Evolutionary conservation across 1,139 yeast genomes (phyloP).

Genomic region (Protomyces lactucae-debilis): DNA sequence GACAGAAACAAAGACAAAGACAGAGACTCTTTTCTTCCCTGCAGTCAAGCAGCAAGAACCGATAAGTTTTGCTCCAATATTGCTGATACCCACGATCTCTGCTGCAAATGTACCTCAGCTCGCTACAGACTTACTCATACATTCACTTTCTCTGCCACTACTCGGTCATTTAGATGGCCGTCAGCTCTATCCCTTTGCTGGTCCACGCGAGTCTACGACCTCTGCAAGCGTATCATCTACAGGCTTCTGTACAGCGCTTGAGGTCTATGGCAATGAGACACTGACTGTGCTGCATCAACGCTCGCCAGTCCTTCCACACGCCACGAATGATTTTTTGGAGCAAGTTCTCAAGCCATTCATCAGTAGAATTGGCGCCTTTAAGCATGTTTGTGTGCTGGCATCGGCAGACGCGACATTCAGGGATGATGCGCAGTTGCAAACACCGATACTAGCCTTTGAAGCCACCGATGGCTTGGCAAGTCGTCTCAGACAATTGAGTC

Average conservation of each 20-base stretch:
- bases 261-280: slow-evolving; percentile 39
- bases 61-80: slow-evolving; percentile 11
- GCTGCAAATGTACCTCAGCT: slow-evolving; percentile 89
- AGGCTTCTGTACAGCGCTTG: slow-evolving; percentile 29
- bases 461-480: background rate
- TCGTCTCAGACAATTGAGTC: background rate
- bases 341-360: slow-evolving; percentile 55
- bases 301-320: slow-evolving; percentile 74
- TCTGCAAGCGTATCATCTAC: background rate
- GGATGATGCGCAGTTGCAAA: slow-evolving; percentile 29
- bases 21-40: background rate
- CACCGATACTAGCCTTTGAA: background rate
- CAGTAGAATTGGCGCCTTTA: slow-evolving; percentile 42
- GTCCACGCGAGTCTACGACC: slow-evolving; percentile 48
- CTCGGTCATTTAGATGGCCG: slow-evolving; percentile 55
- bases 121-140: slow-evolving; percentile 65
- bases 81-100: slow-evolving; percentile 68
- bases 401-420: slow-evolving; percentile 55
- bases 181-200: slow-evolving; percentile 73
- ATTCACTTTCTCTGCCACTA: slow-evolving; percentile 52
- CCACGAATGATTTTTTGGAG: slow-evolving; percentile 49
- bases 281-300: slow-evolving; percentile 70
- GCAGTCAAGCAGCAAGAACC: too few relatives aligned
- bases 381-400: slow-evolving; percentile 54
- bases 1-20: background rate